Percentiles rank a stretch among this genome's conserved stretches.
phyloP scores from a whole-genome alignment of 495 filamentous ascomycete species.

The Aspergillus incahuasiensis region DNA sequence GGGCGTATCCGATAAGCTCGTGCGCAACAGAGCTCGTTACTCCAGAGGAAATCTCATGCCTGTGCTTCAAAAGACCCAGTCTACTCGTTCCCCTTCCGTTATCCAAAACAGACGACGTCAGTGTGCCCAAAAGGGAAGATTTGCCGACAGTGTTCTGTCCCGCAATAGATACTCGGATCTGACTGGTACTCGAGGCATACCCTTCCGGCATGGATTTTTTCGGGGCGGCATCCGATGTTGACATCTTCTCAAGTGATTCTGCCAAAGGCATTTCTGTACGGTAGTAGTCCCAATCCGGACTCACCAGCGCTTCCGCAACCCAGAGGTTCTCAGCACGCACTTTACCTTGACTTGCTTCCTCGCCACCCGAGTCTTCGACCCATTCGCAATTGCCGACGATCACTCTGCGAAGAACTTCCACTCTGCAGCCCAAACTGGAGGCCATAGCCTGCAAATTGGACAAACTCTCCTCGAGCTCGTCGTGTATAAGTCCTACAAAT shows the following conservation, averaged over 20 bases:
- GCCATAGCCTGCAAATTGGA: constrained; percentile 83
- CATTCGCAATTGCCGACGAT: constrained; percentile 83
- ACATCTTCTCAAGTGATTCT: constrained; percentile 1
- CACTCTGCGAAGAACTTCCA: constrained; percentile 81
- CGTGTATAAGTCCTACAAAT: constrained; percentile 81
- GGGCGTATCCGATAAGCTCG: constrained; percentile 79
- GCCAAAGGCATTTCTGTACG: constrained; percentile 6
- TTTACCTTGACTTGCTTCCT: constrained; percentile 22
- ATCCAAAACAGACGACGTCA: constrained; percentile 82
- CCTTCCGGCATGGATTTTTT: constrained; percentile 16
- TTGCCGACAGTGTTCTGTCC: constrained; percentile 93
- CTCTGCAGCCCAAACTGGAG: constrained; percentile 78
- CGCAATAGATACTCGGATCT: constrained; percentile 86
- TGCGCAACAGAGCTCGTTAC: constrained; percentile 91
- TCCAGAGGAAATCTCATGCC: constrained; percentile 89
- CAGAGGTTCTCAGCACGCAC: constrained; percentile 58
- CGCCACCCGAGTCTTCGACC: constrained; percentile 40
- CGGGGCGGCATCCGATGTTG: neutral
- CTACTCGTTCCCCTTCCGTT: constrained; percentile 89
- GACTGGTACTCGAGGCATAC: constrained; percentile 50
- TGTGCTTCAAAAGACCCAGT: constrained; percentile 81
- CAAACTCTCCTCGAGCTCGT: constrained; percentile 89
- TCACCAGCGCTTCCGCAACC: constrained; percentile 83
- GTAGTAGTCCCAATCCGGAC: constrained; percentile 53
- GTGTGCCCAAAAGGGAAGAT: constrained; percentile 80